These are phyloP conservation scores for Malus hybrid DNA, from an alignment of 331 rosid genomes.

Conservation along the genomic window DNA sequence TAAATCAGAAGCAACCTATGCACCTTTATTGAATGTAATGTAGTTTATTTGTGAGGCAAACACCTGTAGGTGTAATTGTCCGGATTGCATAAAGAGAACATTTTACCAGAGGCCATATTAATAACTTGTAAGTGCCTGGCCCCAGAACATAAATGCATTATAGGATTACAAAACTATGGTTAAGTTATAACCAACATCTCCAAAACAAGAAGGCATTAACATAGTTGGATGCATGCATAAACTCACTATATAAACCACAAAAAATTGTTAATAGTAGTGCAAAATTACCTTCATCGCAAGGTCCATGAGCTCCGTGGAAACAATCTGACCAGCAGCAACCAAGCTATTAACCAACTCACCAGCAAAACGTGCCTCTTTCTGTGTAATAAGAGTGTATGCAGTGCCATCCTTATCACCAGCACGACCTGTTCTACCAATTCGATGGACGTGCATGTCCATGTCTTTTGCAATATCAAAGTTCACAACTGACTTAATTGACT, in stretches of 20 bases:
- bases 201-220: background rate
- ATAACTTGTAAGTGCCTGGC: background rate
- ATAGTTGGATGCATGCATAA: background rate
- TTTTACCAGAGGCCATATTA: background rate
- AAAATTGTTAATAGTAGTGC: background rate
- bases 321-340: constrained; percentile 94
- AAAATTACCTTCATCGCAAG: constrained; percentile 90
- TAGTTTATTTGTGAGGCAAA: background rate
- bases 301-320: constrained; percentile 82
- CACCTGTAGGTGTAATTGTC: background rate
- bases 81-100: background rate
- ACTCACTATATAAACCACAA: background rate
- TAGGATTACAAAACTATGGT: background rate
- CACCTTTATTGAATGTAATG: background rate
- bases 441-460: constrained; percentile 99
- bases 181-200: background rate
- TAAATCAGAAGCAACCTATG: background rate
- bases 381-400: constrained; percentile 87
- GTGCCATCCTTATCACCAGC: constrained; percentile 99
- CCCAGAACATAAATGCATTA: background rate
- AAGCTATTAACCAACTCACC: constrained; percentile 94
- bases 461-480: constrained; percentile 96
- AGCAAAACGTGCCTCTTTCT: constrained; percentile 95
- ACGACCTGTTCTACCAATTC: constrained; percentile 98
- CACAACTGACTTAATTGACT: constrained; percentile 92